phyloP scores from a whole-genome alignment of 148 eudicot genomes.

The Vaccinium macrocarpon region DNA sequence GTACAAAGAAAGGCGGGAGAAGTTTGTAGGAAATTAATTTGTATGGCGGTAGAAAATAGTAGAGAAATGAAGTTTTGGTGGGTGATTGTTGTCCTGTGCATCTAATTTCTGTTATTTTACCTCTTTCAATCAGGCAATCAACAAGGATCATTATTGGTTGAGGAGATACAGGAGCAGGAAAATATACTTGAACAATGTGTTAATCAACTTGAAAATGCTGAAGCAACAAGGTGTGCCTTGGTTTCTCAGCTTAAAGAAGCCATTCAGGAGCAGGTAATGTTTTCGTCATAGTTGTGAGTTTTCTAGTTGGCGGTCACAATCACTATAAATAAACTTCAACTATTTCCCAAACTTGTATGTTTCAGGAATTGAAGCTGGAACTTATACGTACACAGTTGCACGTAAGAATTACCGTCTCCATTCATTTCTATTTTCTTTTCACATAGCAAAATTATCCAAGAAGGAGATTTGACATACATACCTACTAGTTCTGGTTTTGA shows the following conservation, averaged over 20 bases:
- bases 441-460: neutral
- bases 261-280: constrained; percentile 71
- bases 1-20: neutral
- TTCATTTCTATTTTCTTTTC: neutral
- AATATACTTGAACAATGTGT: constrained; percentile 56
- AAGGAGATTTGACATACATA: neutral
- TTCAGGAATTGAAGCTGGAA: constrained; percentile 73
- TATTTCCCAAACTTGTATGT: constrained; percentile 15
- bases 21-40: neutral
- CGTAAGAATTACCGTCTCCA: constrained; percentile 37
- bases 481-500: constrained; percentile 5
- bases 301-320: neutral
- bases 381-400: constrained; percentile 53
- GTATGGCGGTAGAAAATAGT: neutral
- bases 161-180: constrained; percentile 79
- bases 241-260: constrained; percentile 79
- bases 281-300: constrained; percentile 1
- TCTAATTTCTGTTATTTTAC: neutral
- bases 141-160: constrained; percentile 41
- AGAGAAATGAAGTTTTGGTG: neutral
- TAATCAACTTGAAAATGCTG: constrained; percentile 70
- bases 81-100: neutral
- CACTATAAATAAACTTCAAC: neutral
- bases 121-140: constrained; percentile 47
- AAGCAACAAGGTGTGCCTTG: constrained; percentile 55